These are phyloP conservation scores for Fagus crenata DNA, from an alignment of 306 rosid species.

Conservation along the genomic window DNA sequence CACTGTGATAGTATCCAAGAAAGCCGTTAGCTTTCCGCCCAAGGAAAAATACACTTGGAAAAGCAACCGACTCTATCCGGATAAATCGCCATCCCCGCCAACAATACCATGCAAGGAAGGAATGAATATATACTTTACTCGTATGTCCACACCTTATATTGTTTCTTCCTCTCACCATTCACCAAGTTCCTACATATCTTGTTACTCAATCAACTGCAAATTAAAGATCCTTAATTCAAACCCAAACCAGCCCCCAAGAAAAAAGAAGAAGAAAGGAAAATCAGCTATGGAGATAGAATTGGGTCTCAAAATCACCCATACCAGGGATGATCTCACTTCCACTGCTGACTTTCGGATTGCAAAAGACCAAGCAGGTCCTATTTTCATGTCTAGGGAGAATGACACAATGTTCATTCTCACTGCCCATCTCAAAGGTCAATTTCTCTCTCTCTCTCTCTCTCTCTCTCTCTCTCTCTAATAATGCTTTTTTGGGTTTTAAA, in stretches of 20 bases:
- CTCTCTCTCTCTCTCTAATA: not conserved
- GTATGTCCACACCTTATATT: constrained; percentile 5
- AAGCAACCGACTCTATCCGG: constrained; percentile 7
- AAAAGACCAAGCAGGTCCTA: constrained; percentile 46
- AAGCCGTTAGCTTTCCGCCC: constrained; percentile 29
- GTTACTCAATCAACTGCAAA: not conserved
- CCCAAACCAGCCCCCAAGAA: too few species aligned
- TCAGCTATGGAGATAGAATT: constrained; percentile 63
- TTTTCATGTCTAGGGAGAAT: constrained; percentile 56
- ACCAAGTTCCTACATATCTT: not conserved
- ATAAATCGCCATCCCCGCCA: not conserved
- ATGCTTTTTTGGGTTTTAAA: not conserved
- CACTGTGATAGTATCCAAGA: constrained; percentile 1
- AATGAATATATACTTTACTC: constrained; percentile 65
- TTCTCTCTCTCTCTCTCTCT: not conserved
- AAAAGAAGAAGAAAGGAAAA: constrained; percentile 5
- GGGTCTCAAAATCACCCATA: constrained; percentile 64
- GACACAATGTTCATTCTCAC: constrained; percentile 58
- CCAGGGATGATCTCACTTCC: constrained; percentile 43
- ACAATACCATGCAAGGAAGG: constrained; percentile 33
- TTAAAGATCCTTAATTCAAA: not conserved
- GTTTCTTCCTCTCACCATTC: not conserved
- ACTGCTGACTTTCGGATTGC: constrained; percentile 45
- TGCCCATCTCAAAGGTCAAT: constrained; percentile 64
- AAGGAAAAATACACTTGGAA: constrained; percentile 12